phyloP scores from a whole-genome alignment of 129 eudicot genomes.

The Flaveria sonorensis region DNA sequence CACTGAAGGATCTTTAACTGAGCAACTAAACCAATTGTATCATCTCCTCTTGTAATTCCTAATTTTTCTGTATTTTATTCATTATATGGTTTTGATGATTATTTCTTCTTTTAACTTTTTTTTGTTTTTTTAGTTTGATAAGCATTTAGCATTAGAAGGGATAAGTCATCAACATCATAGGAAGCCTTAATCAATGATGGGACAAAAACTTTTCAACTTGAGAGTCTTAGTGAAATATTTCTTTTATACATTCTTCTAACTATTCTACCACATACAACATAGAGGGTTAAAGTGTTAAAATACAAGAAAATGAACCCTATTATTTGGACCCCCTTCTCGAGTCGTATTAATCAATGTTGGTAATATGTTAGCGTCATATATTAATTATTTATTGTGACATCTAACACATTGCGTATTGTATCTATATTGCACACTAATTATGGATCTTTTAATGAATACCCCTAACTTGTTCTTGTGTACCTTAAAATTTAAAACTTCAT shows the following conservation, averaged over 20 bases:
- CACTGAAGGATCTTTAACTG: no score
- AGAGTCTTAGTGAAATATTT: background rate
- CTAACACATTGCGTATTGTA: constrained; percentile 18
- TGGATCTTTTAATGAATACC: constrained; percentile 38
- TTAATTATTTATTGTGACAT: constrained; percentile 19
- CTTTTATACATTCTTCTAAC: background rate
- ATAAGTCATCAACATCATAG: constrained; percentile 31
- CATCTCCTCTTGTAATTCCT: background rate
- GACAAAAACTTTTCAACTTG: no score
- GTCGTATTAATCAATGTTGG: constrained; percentile 17
- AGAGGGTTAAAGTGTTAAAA: no score
- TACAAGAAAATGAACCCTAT: no score
- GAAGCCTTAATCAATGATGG: background rate
- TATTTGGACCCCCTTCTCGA: background rate
- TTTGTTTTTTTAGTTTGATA: constrained; percentile 8
- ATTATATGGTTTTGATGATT: background rate
- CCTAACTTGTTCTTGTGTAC: constrained; percentile 40
- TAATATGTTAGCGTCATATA: constrained; percentile 28
- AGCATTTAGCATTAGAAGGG: constrained; percentile 27
- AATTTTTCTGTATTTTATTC: background rate
- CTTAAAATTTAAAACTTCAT: constrained; percentile 25
- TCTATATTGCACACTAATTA: constrained; percentile 33
- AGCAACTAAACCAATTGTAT: no score
- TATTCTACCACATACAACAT: no score
- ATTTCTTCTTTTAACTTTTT: background rate